Percentiles rank a stretch among this genome's conserved stretches.
These are phyloP conservation scores for Russula vinacea DNA, from an alignment of 768 basidiomycete species.

Conservation along the genomic window DNA sequence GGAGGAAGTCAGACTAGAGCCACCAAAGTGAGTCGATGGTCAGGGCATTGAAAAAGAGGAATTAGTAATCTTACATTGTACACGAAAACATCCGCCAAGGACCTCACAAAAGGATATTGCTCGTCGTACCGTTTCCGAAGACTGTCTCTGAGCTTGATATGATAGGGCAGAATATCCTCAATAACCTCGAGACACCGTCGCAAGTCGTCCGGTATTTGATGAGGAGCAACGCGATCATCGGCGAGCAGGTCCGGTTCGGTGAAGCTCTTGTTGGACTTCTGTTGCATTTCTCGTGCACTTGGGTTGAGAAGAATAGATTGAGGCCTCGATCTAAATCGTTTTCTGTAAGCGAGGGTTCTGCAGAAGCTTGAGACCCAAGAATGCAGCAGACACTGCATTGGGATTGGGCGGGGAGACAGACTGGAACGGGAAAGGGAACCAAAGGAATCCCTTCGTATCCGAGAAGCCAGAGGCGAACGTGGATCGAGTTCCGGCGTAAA, in stretches of 20 bases:
- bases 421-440: slow-evolving; percentile 79
- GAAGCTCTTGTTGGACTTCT: slow-evolving; percentile 66
- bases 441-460: slow-evolving; percentile 43
- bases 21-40: slow-evolving; percentile 28
- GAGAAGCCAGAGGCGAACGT: slow-evolving; percentile 65
- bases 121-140: slow-evolving; percentile 90
- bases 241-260: too few species aligned
- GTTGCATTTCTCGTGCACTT: slow-evolving; percentile 47
- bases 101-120: slow-evolving; percentile 90
- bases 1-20: slow-evolving; percentile 83
- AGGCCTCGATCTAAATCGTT: slow-evolving; percentile 38
- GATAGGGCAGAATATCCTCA: slow-evolving; percentile 83
- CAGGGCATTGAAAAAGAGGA: slow-evolving; percentile 13
- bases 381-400: slow-evolving; percentile 62
- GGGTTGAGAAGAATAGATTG: slow-evolving; percentile 42
- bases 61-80: slow-evolving; percentile 61
- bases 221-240: slow-evolving; percentile 58
- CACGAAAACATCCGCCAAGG: slow-evolving; percentile 91
- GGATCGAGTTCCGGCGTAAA: slow-evolving; percentile 59
- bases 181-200: slow-evolving; percentile 83
- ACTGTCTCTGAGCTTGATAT: slow-evolving; percentile 77
- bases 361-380: slow-evolving; percentile 63
- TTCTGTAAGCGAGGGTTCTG: slow-evolving; percentile 41
- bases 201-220: slow-evolving; percentile 84
- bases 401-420: slow-evolving; percentile 61